Conservation (phyloP, 495 filamentous ascomycete genomes). For the Penicillium silybi region DNA sequence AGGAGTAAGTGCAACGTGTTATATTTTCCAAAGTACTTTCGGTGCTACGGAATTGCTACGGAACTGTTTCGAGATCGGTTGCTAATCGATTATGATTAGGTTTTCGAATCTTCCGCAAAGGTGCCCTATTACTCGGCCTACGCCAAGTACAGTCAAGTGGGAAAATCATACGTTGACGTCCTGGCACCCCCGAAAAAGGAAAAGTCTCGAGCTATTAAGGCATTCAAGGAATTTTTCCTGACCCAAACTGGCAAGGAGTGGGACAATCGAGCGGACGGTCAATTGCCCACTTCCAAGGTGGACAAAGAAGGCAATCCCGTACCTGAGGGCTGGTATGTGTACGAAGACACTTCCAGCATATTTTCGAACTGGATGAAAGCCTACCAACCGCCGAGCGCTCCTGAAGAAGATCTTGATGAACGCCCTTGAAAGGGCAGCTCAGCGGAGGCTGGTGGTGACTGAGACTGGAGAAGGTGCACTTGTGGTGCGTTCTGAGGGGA, state of each 20-base stretch:
- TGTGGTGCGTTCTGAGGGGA: no score
- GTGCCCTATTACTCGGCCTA: constrained; percentile 46
- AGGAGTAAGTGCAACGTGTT: constrained; percentile 20
- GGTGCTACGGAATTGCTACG: no score
- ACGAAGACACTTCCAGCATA: constrained; percentile 16
- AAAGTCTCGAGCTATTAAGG: constrained; percentile 32
- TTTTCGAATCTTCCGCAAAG: constrained; percentile 47
- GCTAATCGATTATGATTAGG: constrained; percentile 26
- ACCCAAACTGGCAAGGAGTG: constrained; percentile 52
- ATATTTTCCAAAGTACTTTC: no score
- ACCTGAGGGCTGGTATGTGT: constrained; percentile 33
- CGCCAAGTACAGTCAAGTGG: constrained; percentile 32
- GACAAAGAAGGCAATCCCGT: constrained; percentile 26
- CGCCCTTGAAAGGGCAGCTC: no score
- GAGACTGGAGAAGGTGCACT: no score
- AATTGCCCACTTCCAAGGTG: constrained; percentile 10
- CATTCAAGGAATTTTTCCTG: constrained; percentile 55
- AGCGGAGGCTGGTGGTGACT: not conserved
- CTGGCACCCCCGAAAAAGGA: constrained; percentile 30
- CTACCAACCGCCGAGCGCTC: not conserved
- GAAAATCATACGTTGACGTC: constrained; percentile 19
- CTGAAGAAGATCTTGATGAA: not conserved
- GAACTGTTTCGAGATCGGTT: no score
- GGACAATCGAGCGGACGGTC: constrained; percentile 40
- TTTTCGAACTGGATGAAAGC: constrained; percentile 22